phyloP scores from a whole-genome alignment of 1,284 basidiomycete genomes.

The Cystobasidium sp. region DNA sequence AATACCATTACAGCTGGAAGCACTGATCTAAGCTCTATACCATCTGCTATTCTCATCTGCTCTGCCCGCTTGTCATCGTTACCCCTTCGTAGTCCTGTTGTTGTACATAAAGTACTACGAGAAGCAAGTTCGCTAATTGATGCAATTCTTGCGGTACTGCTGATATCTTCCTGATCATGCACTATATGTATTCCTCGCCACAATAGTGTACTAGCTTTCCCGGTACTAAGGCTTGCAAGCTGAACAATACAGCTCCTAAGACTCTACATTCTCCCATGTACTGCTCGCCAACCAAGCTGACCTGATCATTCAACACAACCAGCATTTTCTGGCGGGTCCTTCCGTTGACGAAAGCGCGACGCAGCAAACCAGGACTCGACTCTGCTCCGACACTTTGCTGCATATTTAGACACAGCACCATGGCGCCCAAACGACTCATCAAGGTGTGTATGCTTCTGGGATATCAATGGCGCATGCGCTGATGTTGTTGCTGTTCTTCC shows the following conservation, averaged over 20 bases:
- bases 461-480: background rate
- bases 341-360: too few species aligned
- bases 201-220: background rate
- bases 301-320: too few species aligned
- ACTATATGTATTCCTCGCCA: background rate
- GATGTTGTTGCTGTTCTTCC: background rate
- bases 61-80: background rate
- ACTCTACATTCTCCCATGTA: too few species aligned
- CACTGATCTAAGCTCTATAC: background rate
- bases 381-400: constrained; percentile 12
- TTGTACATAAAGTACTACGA: too few species aligned
- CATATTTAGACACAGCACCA: constrained; percentile 6
- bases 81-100: too few species aligned
- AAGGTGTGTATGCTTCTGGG: constrained; percentile 5
- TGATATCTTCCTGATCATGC: background rate
- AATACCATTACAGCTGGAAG: constrained; percentile 5
- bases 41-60: background rate
- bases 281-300: too few species aligned
- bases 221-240: too few species aligned
- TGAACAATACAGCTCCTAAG: too few species aligned
- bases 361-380: background rate
- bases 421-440: constrained; percentile 37
- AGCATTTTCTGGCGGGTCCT: too few species aligned
- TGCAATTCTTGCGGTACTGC: background rate
- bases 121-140: too few species aligned